Base-by-base conservation (phyloP, 164 flowering plant species). In the Liriodendron chinense region DNA sequence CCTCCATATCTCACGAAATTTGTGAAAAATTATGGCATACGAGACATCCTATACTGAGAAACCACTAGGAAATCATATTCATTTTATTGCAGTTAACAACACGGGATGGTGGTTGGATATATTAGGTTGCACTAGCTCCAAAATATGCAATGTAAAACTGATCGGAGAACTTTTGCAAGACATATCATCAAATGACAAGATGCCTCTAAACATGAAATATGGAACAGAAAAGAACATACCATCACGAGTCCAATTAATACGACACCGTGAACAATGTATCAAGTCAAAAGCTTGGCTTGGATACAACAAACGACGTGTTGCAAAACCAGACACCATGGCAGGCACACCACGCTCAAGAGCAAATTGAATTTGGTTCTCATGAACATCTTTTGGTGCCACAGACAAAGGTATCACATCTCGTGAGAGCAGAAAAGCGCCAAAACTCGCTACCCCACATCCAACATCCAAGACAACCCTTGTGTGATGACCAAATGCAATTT, bases 271-370 rank as follows among this genome's bases (percentile, higher is more conserved):
- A 74, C 92, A 89, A 75, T 89, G 92, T 74, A 89, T 83, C 71
- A 89, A 69, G 43, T 89, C 90, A 79, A 87, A 89, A 20, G 90
- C 92, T 77, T 89, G 92, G 74, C 90, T 89, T 68, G 92, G 92
- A 82, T 87, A 89, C 70, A 81, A 73, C 59, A 89, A 80, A 7
- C 89, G 86, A 1, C 71, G 83, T 20, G 92, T 87, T 65, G 89
- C 87, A 78, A 87, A 86, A 57, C 86, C 89, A 25, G 92, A 83
- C 53, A 86, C 87, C 90, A 89, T 86, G 20, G 90, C 90, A 66
- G 92, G 90, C 50, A 89, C 89, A 23, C 92, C 92, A 66, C 90
- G 88, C 72, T 89, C 92, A 63, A 87, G 88, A 47, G 92, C 90
- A 82, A 89, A 87, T 50, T 87, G 90, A 78, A 89, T 85, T 84